Percentiles rank a stretch among this genome's conserved stretches.
These are phyloP conservation scores for Leccinum truebloodii DNA, from an alignment of 768 basidiomycete genomes.

Conservation along the genomic window DNA sequence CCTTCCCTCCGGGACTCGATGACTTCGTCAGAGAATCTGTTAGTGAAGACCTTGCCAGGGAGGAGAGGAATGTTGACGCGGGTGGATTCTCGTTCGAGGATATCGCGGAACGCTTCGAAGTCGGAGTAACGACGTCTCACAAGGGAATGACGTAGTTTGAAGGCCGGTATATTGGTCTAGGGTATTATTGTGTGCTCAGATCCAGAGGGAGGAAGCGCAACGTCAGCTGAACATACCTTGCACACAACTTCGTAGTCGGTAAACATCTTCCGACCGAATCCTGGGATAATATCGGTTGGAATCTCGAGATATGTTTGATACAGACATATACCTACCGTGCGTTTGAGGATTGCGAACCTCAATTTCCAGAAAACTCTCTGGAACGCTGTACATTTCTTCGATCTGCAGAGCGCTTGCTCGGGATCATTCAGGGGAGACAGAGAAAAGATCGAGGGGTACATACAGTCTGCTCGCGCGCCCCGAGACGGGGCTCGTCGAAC, in stretches of 20 bases:
- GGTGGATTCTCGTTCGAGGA: slow-evolving; percentile 95
- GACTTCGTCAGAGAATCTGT: slow-evolving; percentile 96
- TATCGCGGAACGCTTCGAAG: slow-evolving; percentile 96
- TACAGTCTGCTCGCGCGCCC: slow-evolving; percentile 60
- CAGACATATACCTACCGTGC: slow-evolving; percentile 57
- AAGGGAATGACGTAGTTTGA: slow-evolving; percentile 92
- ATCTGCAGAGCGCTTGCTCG: slow-evolving; percentile 55
- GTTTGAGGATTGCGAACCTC: slow-evolving; percentile 97
- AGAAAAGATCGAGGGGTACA: slow-evolving; percentile 17
- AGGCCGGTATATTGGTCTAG: slow-evolving; percentile 98
- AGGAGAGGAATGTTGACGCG: slow-evolving; percentile 97
- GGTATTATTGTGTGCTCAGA: slow-evolving; percentile 2
- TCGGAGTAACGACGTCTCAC: slow-evolving; percentile 90
- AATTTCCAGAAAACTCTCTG: slow-evolving; percentile 96
- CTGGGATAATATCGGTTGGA: slow-evolving; percentile 30
- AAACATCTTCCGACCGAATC: slow-evolving; percentile 98
- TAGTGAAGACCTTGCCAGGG: slow-evolving; percentile 98
- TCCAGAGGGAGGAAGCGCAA: slow-evolving; percentile 2
- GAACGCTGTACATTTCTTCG: slow-evolving; percentile 98
- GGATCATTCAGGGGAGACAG: slow-evolving; percentile 29
- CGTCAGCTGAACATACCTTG: slow-evolving; percentile 55
- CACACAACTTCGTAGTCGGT: slow-evolving; percentile 99
- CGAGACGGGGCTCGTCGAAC: slow-evolving; percentile 53
- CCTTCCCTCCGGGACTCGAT: slow-evolving; percentile 93
- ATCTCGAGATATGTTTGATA: background rate